Conservation (phyloP, 352 stramenopile genomes). For the Detonula confervacea region DNA sequence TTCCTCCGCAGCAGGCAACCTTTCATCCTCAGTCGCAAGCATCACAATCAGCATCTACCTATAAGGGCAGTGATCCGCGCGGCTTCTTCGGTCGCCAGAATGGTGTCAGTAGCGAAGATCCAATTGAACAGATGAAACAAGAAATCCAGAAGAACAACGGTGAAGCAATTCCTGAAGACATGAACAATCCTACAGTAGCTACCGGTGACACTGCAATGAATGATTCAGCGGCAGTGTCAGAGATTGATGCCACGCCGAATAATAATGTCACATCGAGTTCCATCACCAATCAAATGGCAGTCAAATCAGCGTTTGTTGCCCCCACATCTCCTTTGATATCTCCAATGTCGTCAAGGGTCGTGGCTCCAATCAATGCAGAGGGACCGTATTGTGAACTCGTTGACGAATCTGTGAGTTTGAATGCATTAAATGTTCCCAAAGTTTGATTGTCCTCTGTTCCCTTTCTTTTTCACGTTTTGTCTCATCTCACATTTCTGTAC, state of each 20-base stretch:
- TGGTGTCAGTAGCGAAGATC: neutral
- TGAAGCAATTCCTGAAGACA: neutral
- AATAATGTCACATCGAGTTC: neutral
- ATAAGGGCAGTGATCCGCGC: constrained; percentile 6
- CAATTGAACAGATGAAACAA: constrained; percentile 1
- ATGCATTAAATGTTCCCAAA: too few species aligned
- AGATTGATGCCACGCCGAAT: neutral
- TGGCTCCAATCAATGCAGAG: constrained; percentile 31
- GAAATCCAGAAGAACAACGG: neutral
- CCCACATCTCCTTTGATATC: constrained; percentile 16
- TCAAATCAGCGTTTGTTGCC: constrained; percentile 26
- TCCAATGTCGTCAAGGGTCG: neutral
- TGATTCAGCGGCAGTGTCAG: neutral
- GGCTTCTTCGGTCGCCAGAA: constrained; percentile 28
- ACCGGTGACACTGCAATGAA: neutral
- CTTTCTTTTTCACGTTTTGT: too few species aligned
- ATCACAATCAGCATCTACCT: neutral
- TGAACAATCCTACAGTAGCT: neutral
- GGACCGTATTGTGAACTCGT: constrained; percentile 34
- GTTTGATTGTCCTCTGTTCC: too few species aligned
- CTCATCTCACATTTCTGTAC: too few species aligned
- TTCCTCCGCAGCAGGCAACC: constrained; percentile 14
- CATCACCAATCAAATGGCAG: constrained; percentile 13
- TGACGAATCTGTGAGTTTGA: constrained; percentile 44
- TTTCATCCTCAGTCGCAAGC: constrained; percentile 21